phyloP scores from a whole-genome alignment of 306 rosid genomes.

The Fragaria iinumae region DNA sequence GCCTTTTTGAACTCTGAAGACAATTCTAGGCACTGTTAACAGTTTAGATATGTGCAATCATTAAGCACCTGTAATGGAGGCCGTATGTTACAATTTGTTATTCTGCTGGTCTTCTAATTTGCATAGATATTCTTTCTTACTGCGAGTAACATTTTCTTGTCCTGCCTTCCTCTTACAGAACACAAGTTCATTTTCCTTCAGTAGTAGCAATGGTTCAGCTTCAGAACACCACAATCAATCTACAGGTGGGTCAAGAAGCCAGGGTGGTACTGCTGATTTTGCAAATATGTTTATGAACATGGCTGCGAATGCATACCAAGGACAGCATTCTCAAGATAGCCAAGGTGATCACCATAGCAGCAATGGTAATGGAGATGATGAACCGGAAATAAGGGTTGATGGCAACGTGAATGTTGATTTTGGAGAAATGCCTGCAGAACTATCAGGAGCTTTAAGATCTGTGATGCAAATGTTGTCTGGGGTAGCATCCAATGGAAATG shows the following conservation, averaged over 20 bases:
- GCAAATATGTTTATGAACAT: slow-evolving; percentile 70
- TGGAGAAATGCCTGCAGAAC: slow-evolving; percentile 62
- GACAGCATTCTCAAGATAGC: slow-evolving; percentile 43
- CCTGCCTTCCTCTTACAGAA: slow-evolving; percentile 26
- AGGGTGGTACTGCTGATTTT: slow-evolving; percentile 39
- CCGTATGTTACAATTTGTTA: not conserved
- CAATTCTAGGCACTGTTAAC: not conserved
- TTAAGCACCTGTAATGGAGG: not conserved
- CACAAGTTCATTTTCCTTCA: slow-evolving; percentile 39
- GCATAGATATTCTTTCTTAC: not conserved
- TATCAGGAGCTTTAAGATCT: slow-evolving; percentile 59
- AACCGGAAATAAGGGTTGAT: slow-evolving; percentile 46
- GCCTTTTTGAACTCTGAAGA: not conserved
- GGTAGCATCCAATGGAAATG: slow-evolving; percentile 38
- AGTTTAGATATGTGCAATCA: not conserved
- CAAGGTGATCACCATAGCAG: slow-evolving; percentile 31
- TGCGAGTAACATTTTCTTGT: slow-evolving; percentile 1
- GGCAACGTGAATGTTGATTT: slow-evolving; percentile 52
- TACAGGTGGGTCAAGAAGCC: slow-evolving; percentile 48
- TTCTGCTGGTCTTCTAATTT: not conserved
- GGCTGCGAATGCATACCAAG: slow-evolving; percentile 44
- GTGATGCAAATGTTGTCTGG: slow-evolving; percentile 74
- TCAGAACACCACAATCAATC: slow-evolving; percentile 48
- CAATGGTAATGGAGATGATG: slow-evolving; percentile 31
- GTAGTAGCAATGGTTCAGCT: slow-evolving; percentile 24